A percentile compares a stretch with the other conserved stretches of the same genome.
Conservation (phyloP, 257 asterid species). For the Solanum virginianum region DNA sequence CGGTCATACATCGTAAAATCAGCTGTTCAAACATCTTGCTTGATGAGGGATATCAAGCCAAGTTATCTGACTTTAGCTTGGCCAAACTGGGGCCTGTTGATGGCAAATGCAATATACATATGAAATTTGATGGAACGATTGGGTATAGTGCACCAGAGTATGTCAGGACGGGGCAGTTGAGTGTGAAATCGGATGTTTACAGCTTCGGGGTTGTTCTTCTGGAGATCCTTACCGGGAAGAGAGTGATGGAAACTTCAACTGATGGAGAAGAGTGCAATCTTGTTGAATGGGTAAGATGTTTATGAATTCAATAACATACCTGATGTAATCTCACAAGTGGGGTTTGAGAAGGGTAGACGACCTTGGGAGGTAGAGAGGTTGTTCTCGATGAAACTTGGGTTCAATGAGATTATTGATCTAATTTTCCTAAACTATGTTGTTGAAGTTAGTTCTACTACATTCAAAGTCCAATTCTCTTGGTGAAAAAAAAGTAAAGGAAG, state of each 20-base stretch:
- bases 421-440: too few species aligned
- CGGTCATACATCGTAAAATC: conserved; percentile 75
- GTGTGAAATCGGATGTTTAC: background rate
- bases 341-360: too few species aligned
- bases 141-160: conserved; percentile 88
- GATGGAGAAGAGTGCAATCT: background rate
- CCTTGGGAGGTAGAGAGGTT: too few species aligned
- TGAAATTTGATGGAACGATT: conserved; percentile 79
- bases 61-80: conserved; percentile 84
- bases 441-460: too few species aligned
- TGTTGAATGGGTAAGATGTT: background rate
- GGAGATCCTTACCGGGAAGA: background rate
- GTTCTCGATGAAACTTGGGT: too few species aligned
- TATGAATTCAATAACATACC: background rate
- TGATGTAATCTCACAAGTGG: too few species aligned
- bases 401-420: too few species aligned
- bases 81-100: conserved; percentile 89
- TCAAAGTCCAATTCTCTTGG: too few species aligned
- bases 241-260: background rate
- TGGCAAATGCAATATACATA: conserved; percentile 63
- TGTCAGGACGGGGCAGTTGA: background rate
- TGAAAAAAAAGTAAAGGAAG: too few species aligned
- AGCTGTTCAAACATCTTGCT: conserved; percentile 85
- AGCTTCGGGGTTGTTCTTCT: background rate
- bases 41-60: conserved; percentile 60